A percentile compares a stretch with the other conserved stretches of the same genome.
phyloP scores from a whole-genome alignment of 2,329 filamentous ascomycete genomes.

The Verticillium alfalfae region DNA sequence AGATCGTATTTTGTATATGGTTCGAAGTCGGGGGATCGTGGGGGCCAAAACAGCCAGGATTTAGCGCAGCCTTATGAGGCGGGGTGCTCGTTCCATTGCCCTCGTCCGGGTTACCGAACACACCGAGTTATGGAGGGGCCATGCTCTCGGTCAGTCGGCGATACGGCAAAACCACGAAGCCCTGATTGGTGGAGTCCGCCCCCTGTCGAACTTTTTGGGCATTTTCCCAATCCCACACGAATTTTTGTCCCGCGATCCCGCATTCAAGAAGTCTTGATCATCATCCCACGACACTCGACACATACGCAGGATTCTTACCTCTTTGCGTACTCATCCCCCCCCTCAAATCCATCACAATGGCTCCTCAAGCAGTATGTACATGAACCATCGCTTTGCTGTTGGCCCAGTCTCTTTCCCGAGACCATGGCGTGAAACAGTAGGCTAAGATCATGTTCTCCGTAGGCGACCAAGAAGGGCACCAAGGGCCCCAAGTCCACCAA shows the following conservation, averaged over 20 bases:
- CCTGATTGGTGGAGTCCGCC: background rate
- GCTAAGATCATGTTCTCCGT: slow-evolving; percentile 67
- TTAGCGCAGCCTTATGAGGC: background rate
- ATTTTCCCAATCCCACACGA: slow-evolving; percentile 1
- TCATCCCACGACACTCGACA: slow-evolving; percentile 1
- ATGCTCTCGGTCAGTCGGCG: background rate
- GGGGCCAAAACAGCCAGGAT: background rate
- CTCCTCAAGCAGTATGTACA: slow-evolving; percentile 82
- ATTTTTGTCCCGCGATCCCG: background rate
- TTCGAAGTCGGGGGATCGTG: background rate
- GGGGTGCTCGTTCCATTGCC: background rate
- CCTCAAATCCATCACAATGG: slow-evolving; percentile 58
- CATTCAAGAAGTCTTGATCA: background rate
- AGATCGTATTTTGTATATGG: background rate
- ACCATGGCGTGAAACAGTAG: slow-evolving; percentile 78
- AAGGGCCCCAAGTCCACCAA: slow-evolving; percentile 73
- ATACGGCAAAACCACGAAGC: background rate
- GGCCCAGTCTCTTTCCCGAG: slow-evolving; percentile 49
- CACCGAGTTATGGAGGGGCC: background rate
- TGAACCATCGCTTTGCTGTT: slow-evolving; percentile 87
- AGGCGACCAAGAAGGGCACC: slow-evolving; percentile 55
- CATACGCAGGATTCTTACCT: slow-evolving; percentile 80
- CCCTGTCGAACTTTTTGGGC: background rate
- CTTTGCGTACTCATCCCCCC: slow-evolving; percentile 46
- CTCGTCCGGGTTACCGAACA: background rate